Evolutionary conservation across 2,329 filamentous ascomycete genomes (phyloP), one percentile per base, ranked within the genome.

Genomic region (Incumbomyces delicatus): DNA sequence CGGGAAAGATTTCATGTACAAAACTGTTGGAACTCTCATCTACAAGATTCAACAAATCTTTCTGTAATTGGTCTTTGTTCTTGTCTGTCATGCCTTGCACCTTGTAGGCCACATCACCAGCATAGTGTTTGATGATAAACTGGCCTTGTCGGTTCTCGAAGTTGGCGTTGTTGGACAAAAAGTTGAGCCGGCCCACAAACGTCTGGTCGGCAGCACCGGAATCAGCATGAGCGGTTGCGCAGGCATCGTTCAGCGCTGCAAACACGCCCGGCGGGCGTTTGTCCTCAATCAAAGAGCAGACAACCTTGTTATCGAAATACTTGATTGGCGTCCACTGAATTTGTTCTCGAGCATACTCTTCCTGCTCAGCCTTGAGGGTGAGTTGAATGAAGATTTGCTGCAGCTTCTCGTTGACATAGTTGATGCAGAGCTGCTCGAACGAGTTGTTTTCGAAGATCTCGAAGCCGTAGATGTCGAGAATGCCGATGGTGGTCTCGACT

Each of bases 401-500:
- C 48, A 98, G 73, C 68, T 98, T 98, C 69, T 98, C 92, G 66
- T 98, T 98, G 61, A 96, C 94, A 61, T 96, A 98, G 72, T 98
- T 98, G 75, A 98, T 98, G 69, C 92, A 98, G 6, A 98, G 78
- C 67, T 98, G 92, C 65, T 98, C 92, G 60, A 98, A 98, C 55
- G 87, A 95, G 71, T 98, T 98, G 70, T 90, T 92, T 64, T 98
- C 92, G 57, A 98, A 98, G 57, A 98, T 98, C 63, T 98, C 92
- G 61, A 98, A 98, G 2, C 92, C 92, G 64, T 98, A 98, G 57
- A 98, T 98, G 74, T 98, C 92, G 56, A 98, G 75, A 61, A 98
- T 96, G 61, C 92, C 92, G 56, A 98, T 92, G 2, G 86, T 86
- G 64, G 95, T 92, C 35, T 79, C 71, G 2, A 89, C 77, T 0